Evolutionary conservation across 129 eudicot genomes (phyloP).

Genomic region (Chrysanthemum lavandulifolium): DNA sequence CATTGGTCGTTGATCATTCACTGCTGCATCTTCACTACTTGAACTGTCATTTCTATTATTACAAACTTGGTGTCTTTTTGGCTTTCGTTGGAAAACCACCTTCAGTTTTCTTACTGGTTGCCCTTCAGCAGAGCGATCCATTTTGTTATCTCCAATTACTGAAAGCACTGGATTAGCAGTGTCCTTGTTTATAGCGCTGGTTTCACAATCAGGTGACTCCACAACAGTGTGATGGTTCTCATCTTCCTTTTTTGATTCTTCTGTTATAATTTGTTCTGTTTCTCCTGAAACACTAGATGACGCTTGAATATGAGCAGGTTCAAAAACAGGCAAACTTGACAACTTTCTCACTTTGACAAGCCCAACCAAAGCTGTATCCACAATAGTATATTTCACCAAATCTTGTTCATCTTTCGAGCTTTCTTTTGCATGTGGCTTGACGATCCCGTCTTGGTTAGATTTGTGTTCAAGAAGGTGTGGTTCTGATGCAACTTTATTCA

Average conservation of each 20-base stretch:
- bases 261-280: neutral
- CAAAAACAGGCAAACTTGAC: conserved; percentile 13
- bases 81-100: conserved; percentile 4
- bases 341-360: conserved; percentile 32
- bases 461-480: conserved; percentile 40
- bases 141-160: neutral
- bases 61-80: neutral
- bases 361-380: conserved; percentile 3
- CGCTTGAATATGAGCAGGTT: conserved; percentile 2
- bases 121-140: neutral
- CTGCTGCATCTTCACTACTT: conserved; percentile 3
- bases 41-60: neutral
- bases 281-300: neutral
- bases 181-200: neutral
- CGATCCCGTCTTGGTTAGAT: conserved; percentile 18
- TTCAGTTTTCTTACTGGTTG: conserved; percentile 19
- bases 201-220: neutral
- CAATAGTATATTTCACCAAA: conserved; percentile 32
- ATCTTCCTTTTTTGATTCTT: conserved; percentile 1
- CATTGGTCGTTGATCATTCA: neutral
- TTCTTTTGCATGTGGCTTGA: neutral
- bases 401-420: conserved; percentile 14
- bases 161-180: neutral
- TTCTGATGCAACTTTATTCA: conserved; percentile 53
- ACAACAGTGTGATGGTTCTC: neutral